These are phyloP conservation scores for Bimuria novae-zelandiae DNA, from an alignment of 2,329 filamentous ascomycete genomes.

Conservation along the genomic window DNA sequence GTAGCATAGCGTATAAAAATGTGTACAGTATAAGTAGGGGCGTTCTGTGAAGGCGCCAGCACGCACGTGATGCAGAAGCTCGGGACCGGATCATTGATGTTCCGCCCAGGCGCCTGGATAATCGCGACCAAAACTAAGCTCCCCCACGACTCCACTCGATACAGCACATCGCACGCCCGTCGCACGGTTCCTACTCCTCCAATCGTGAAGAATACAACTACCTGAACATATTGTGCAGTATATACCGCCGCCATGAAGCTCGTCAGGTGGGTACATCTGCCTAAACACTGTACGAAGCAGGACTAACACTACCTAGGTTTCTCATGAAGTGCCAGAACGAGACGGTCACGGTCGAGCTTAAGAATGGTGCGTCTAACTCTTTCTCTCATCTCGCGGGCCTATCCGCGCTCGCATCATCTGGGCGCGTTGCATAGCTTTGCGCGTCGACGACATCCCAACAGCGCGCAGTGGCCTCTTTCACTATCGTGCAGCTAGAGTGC, in stretches of 20 bases:
- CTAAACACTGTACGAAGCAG: conserved; percentile 11
- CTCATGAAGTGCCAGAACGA: conserved; percentile 99
- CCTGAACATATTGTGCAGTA: background rate
- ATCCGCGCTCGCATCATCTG: background rate
- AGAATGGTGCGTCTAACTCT: conserved; percentile 73
- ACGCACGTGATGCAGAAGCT: conserved; percentile 15
- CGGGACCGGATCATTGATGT: no score
- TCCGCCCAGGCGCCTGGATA: conserved; percentile 4
- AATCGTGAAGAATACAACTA: background rate
- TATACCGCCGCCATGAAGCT: conserved; percentile 40
- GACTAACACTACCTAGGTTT: conserved; percentile 65
- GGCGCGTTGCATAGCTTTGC: background rate
- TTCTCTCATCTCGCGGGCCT: background rate
- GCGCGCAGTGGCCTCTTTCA: background rate
- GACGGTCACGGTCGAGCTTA: conserved; percentile 96
- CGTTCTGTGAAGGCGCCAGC: no score
- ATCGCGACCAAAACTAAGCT: conserved; percentile 12
- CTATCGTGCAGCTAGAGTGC: background rate
- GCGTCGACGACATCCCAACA: background rate
- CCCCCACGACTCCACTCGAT: conserved; percentile 12
- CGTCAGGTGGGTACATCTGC: conserved; percentile 33
- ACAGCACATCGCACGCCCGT: conserved; percentile 7
- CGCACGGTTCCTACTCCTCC: background rate
- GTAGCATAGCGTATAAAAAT: no score
- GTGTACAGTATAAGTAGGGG: no score